Percentiles rank a stretch among this genome's conserved stretches.
Evolutionary conservation across 2,329 filamentous ascomycete genomes (phyloP).

Genomic region (Fusarium pseudonygamai): DNA sequence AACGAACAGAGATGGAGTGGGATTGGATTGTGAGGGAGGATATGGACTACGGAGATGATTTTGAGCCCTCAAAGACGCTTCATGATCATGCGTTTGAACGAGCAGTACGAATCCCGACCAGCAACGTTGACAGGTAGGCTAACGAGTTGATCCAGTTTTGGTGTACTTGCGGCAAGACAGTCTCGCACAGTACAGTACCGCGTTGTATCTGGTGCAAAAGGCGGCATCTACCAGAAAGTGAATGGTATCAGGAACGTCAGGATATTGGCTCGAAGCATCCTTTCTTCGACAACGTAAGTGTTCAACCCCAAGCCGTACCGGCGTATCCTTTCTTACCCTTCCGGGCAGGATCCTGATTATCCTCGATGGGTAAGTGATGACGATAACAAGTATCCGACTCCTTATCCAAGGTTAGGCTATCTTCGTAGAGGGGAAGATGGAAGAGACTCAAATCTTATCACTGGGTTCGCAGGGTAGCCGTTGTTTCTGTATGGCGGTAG

Average conservation of each 20-base stretch:
- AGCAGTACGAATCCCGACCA: neutral
- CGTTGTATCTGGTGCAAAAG: conserved; percentile 34
- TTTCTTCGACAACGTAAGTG: conserved; percentile 24
- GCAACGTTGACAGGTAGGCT: neutral
- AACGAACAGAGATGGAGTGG: conserved; percentile 1
- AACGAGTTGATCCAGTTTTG: neutral
- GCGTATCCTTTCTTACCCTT: rapidly evolving
- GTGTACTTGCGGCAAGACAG: conserved; percentile 18
- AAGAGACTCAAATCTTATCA: rapidly evolving
- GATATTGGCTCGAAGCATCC: neutral
- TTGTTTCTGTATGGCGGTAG: neutral
- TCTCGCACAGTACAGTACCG: neutral
- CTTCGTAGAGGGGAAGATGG: neutral
- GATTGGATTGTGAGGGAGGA: neutral
- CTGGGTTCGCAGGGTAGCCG: rapidly evolving
- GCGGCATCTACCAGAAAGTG: conserved; percentile 8
- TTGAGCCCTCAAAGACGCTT: conserved; percentile 8
- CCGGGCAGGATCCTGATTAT: neutral
- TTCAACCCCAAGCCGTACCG: rapidly evolving
- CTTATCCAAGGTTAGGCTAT: neutral
- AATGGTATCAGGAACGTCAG: conserved; percentile 6
- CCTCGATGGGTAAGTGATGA: conserved; percentile 15
- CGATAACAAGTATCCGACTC: neutral
- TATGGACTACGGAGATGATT: conserved; percentile 7
- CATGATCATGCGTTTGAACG: neutral